A percentile compares a stretch with the other conserved stretches of the same genome.
phyloP scores from a whole-genome alignment of 495 filamentous ascomycete species.

The Daldinia concentrica region DNA sequence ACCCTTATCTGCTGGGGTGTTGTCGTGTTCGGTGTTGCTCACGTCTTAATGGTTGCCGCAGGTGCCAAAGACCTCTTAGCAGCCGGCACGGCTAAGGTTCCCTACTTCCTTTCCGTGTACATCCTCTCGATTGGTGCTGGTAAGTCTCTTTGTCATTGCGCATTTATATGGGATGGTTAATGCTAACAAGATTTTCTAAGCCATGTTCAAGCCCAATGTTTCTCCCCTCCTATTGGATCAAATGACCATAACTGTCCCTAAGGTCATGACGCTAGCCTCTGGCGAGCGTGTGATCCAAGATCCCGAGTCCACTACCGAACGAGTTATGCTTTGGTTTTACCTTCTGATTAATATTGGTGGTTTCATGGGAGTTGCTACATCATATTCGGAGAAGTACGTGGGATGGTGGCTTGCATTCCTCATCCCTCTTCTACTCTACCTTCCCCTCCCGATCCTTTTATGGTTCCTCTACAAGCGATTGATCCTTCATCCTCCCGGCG shows the following conservation, averaged over 20 bases:
- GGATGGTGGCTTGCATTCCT: constrained; percentile 80
- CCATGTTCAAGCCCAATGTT: constrained; percentile 73
- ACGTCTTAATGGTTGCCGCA: constrained; percentile 69
- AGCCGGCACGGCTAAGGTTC: constrained; percentile 62
- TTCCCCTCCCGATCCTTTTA: constrained; percentile 64
- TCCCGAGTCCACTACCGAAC: constrained; percentile 67
- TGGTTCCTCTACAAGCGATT: constrained; percentile 62
- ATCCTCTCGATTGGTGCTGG: constrained; percentile 71
- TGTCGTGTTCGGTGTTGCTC: constrained; percentile 69
- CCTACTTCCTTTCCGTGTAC: constrained; percentile 67
- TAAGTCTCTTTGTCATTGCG: constrained; percentile 55
- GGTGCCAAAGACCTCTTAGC: constrained; percentile 68
- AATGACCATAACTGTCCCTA: constrained; percentile 58
- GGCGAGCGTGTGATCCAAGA: constrained; percentile 68
- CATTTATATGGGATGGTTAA: not conserved
- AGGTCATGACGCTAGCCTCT: constrained; percentile 52
- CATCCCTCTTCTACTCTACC: constrained; percentile 70
- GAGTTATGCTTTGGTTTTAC: constrained; percentile 72
- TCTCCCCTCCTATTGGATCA: constrained; percentile 70
- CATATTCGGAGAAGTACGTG: constrained; percentile 61
- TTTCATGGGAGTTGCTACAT: constrained; percentile 64
- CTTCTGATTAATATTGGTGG: constrained; percentile 72
- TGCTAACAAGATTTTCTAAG: constrained; percentile 35
- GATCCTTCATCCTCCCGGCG: constrained; percentile 60
- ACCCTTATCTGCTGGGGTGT: constrained; percentile 71